Conservation (phyloP, 805 yeast genomes). For the Saturnispora kantuleensis region DNA sequence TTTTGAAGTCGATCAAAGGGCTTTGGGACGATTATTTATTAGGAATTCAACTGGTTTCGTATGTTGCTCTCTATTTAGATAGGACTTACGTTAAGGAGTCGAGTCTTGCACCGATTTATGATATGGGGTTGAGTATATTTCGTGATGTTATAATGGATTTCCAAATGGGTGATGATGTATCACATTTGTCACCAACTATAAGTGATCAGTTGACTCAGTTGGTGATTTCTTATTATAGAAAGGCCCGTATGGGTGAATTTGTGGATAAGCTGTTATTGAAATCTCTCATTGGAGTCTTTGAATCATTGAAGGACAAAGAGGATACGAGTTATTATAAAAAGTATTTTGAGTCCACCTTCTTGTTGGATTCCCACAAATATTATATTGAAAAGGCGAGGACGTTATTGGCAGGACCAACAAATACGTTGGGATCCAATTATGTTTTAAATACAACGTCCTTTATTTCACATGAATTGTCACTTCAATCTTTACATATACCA, state of each 20-base stretch:
- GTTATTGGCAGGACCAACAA: slow-evolving; percentile 28
- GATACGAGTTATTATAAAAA: slow-evolving; percentile 55
- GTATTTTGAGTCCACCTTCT: slow-evolving; percentile 56
- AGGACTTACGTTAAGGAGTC: slow-evolving; percentile 70
- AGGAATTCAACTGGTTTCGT: slow-evolving; percentile 70
- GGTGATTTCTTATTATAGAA: slow-evolving; percentile 45
- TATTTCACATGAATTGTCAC: slow-evolving; percentile 51
- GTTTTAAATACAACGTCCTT: slow-evolving; percentile 42
- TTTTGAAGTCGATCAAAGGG: slow-evolving; percentile 25
- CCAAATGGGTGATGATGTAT: slow-evolving; percentile 29
- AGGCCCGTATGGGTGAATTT: slow-evolving; percentile 44
- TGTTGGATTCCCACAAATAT: slow-evolving; percentile 44
- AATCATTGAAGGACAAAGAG: slow-evolving; percentile 43
- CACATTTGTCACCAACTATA: slow-evolving; percentile 21
- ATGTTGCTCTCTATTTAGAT: slow-evolving; percentile 78
- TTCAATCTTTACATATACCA: slow-evolving; percentile 47
- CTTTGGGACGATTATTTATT: slow-evolving; percentile 68
- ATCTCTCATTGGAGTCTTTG: slow-evolving; percentile 60
- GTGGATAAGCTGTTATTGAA: slow-evolving; percentile 51
- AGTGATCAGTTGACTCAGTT: slow-evolving; percentile 41
- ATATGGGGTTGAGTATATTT: slow-evolving; percentile 62
- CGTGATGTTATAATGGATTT: slow-evolving; percentile 47
- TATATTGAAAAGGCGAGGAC: slow-evolving; percentile 40
- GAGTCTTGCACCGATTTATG: slow-evolving; percentile 55
- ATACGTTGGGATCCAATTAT: slow-evolving; percentile 39